Conservation (phyloP, 2,329 filamentous ascomycete species). For the Pseudogymnoascus sp. region DNA sequence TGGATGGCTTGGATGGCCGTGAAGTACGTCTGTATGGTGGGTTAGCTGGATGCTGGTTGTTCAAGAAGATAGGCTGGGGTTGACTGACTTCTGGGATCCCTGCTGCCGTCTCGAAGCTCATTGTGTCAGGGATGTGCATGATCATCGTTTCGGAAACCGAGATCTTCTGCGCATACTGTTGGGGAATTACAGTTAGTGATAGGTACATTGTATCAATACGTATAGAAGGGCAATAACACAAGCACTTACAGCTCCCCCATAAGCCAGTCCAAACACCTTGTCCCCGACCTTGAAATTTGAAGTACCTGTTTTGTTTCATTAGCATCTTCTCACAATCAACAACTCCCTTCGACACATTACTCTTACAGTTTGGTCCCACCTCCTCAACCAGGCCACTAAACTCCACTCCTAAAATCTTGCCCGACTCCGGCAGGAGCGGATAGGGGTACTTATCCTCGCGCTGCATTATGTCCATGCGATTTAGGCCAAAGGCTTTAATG, state of each 20-base stretch:
- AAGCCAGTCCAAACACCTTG: constrained; percentile 81
- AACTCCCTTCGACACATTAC: neutral
- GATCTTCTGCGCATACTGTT: constrained; percentile 66
- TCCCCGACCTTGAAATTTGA: constrained; percentile 62
- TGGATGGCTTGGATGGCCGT: constrained; percentile 88
- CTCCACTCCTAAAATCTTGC: constrained; percentile 67
- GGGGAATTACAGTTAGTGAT: neutral
- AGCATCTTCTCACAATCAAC: constrained; percentile 17
- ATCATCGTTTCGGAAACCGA: constrained; percentile 72
- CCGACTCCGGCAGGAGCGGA: constrained; percentile 63
- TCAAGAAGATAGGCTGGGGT: neutral
- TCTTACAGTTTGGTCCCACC: constrained; percentile 28
- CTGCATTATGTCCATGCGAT: constrained; percentile 77
- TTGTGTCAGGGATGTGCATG: constrained; percentile 66
- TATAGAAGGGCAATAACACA: neutral
- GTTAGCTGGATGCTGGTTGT: neutral
- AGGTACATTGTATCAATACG: neutral
- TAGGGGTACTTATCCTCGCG: constrained; percentile 57
- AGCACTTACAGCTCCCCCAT: constrained; percentile 59
- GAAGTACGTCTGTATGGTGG: constrained; percentile 62
- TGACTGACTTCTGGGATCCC: constrained; percentile 56
- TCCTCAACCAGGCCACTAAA: constrained; percentile 64
- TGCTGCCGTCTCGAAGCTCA: constrained; percentile 69
- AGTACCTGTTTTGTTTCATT: constrained; percentile 31
- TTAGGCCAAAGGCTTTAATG: constrained; percentile 77